These are phyloP conservation scores for Saksenaea vasiformis DNA, from an alignment of 371 early-diverging fungal genomes.

Conservation along the genomic window DNA sequence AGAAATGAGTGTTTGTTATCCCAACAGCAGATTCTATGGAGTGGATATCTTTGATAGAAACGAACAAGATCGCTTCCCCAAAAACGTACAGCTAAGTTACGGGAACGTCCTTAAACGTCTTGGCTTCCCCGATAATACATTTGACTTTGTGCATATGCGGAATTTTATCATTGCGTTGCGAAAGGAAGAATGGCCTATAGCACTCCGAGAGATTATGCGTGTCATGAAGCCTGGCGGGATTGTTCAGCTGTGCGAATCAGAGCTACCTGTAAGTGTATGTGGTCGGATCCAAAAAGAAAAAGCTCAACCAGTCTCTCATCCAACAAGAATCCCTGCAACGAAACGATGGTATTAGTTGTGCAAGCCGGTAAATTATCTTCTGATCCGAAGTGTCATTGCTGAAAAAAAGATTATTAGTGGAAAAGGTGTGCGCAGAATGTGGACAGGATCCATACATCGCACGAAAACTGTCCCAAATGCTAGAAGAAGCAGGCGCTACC, in stretches of 20 bases:
- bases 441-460: constrained; percentile 39
- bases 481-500: too few relatives aligned
- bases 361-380: constrained; percentile 14
- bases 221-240: constrained; percentile 51
- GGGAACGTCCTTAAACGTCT: constrained; percentile 37
- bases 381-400: too few relatives aligned
- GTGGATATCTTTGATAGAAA: constrained; percentile 52
- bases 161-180: constrained; percentile 36
- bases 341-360: not conserved
- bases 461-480: constrained; percentile 17
- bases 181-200: constrained; percentile 34
- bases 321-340: too few relatives aligned
- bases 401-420: constrained; percentile 24
- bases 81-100: constrained; percentile 43
- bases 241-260: constrained; percentile 45
- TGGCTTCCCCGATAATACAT: constrained; percentile 45
- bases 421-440: constrained; percentile 23
- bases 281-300: not conserved
- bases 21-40: constrained; percentile 36
- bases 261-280: constrained; percentile 31
- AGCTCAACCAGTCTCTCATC: too few relatives aligned
- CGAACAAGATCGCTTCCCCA: constrained; percentile 39
- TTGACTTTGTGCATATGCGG: constrained; percentile 55
- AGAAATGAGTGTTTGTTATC: constrained; percentile 52
- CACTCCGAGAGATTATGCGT: constrained; percentile 38